Evolutionary conservation across 345 rosid species (phyloP), one percentile per base, ranked within the genome.

Genomic region (Psidium guajava): DNA sequence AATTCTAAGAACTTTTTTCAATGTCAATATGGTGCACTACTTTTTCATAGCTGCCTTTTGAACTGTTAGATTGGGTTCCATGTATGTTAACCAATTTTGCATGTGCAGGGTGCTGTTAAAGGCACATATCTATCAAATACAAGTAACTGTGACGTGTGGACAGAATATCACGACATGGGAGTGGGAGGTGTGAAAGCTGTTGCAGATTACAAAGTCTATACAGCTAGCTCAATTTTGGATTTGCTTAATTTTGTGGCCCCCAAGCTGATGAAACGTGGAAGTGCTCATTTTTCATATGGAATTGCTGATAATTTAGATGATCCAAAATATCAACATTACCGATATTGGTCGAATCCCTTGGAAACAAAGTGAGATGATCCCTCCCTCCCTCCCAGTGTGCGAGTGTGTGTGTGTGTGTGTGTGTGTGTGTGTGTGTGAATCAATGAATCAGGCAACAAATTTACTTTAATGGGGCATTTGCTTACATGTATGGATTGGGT

Each of bases 261-360:
- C 20, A 92, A 91, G 85, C 80, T 91, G 90, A 93, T 92, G 95
- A 90, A 87, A n/a, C 93, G 94, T 21, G 96, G 94, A 49, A 86
- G 84, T 85, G 91, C 90, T 86, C 96, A 93, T 85, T 94, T 93
- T 90, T 94, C 96, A 5, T 86, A 93, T 86, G 96, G 95, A 85
- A 94, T 94, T 87, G 96, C 96, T 42, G 92, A 93, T 81, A 82
- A 94, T 88, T 89, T 93, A 90, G 93, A 93, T 86, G 95, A 93
- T 87, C 93, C 93, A 25, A 91, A 93, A 85, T 94, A 93, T 85
- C 53, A 86, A 27, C 92, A 94, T 75, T 93, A 91, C 88, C 92
- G 89, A 84, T 93, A 92, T 84, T 94, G 96, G 96, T 93, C 96
- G 80, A 93, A 94, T 87, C 95, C 96, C 58, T 90, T 94, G 54